A percentile compares a stretch with the other conserved stretches of the same genome.
phyloP scores from a whole-genome alignment of 805 yeast species.

The Suhomyces kilbournensis region DNA sequence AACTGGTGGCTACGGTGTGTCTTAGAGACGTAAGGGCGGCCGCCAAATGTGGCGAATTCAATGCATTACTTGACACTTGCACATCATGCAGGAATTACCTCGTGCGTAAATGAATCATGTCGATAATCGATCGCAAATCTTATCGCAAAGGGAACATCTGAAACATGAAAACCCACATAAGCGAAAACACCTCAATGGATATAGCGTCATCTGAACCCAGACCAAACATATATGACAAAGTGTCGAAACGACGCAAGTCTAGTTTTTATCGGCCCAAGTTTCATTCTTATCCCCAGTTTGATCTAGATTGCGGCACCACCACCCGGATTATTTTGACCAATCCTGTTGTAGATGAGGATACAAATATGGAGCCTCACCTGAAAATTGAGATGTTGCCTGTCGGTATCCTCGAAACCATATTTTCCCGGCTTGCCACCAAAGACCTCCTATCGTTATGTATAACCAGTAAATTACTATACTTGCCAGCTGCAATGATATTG shows the following conservation, averaged over 20 bases:
- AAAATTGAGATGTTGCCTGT: slow-evolving; percentile 15
- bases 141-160: not conserved
- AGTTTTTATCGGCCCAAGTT: slow-evolving; percentile 3
- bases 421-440: slow-evolving; percentile 15
- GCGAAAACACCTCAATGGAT: not conserved
- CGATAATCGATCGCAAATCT: not conserved
- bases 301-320: not conserved
- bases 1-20: not conserved
- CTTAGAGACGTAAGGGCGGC: not conserved
- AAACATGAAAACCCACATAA: not conserved
- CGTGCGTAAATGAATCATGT: not conserved
- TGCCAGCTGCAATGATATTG: slow-evolving; percentile 23
- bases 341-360: not conserved
- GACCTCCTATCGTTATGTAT: slow-evolving; percentile 22
- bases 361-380: not conserved
- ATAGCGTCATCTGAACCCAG: not conserved
- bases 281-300: not conserved
- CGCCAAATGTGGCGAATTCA: not conserved
- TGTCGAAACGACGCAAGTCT: slow-evolving; percentile 1
- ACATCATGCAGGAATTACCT: not conserved
- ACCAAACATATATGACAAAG: not conserved
- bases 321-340: slow-evolving; percentile 8
- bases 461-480: slow-evolving; percentile 19
- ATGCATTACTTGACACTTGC: not conserved
- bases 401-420: slow-evolving; percentile 15